A percentile compares a stretch with the other conserved stretches of the same genome.
Conservation (phyloP, 148 eudicot genomes). For the Arbutus unedo region DNA sequence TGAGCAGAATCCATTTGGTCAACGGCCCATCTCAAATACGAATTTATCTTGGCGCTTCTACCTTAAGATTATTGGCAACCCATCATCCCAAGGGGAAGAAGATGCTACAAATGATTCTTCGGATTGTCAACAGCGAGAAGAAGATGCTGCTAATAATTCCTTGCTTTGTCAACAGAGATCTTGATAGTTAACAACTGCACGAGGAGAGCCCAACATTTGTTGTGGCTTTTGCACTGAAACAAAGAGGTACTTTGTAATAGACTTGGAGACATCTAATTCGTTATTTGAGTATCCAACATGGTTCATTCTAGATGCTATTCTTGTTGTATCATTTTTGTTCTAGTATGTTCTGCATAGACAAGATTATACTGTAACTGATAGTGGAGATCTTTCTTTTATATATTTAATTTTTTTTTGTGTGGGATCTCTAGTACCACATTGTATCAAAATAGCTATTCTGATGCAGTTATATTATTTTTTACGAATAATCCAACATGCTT, state of each 20-base stretch:
- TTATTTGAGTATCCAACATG: not conserved
- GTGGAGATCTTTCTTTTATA: not conserved
- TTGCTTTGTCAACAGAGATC: not conserved
- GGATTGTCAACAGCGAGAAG: not conserved
- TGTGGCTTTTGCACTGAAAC: not conserved
- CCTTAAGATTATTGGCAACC: conserved; percentile 33
- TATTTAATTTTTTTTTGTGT: not conserved
- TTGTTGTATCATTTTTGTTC: not conserved
- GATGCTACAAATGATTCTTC: not conserved
- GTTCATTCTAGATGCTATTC: not conserved
- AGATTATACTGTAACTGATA: not conserved
- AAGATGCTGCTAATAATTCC: not conserved
- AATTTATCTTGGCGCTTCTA: conserved; percentile 53
- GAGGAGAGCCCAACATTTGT: not conserved
- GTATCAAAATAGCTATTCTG: not conserved
- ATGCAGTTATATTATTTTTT: not conserved
- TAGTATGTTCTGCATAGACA: not conserved
- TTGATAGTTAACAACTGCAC: not conserved
- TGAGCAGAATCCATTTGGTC: conserved; percentile 66
- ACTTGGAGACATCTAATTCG: not conserved
- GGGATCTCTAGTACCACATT: not conserved
- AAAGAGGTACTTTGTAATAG: not conserved
- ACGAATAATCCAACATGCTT: not conserved
- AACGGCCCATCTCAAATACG: conserved; percentile 49
- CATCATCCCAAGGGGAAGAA: conserved; percentile 6